Base-by-base conservation (phyloP, 1,284 basidiomycete genomes). In the Fomitopsis betulina region DNA sequence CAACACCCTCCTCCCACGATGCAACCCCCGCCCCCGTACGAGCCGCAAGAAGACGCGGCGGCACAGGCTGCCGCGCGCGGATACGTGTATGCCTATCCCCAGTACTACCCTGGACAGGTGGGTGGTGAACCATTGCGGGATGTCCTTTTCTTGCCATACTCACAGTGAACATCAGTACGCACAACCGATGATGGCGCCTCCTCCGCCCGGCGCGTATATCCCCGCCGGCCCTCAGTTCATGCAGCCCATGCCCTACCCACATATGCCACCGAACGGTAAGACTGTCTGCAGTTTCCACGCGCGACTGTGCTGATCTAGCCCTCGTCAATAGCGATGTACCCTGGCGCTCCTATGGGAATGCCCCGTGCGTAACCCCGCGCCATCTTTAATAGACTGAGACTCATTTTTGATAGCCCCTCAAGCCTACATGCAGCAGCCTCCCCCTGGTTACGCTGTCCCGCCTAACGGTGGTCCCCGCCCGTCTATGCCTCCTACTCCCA, bases 401-500 rank as follows among this genome's bases (percentile, higher is more conserved):
- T 54, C 9, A 42, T n/a, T 12, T n/a, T n/a, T 25, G 58, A 30
- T 60, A 85, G 84, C 84, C 30, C 84, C 84, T 23, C 82, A 84
- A 79, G 79, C 78, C 55, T 91, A 89, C 69, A 89, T 91, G 53
- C 85, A 66, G 23, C 68, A 51, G 49, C 32, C 83, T 39, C 85
- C 82, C 3, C 86, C 86, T 56, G 76, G 83, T 53, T 89, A 88
- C 66, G 86, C 87, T 32, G 84, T 85, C 2, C 87, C 85, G 50
- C 88, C 89, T 25, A 90, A 89, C 65, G 86, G 86, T 51, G 87
- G 81, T 27, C 87, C 84, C 33, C 81, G 91, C 64, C 87, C 87
- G 32, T 91, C 90, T 25, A 91, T 92, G 87, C 91, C 91, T 21
- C 89, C 91, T 10, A 91, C 90, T 12, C 91, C 91, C 4, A 90